Evolutionary conservation across 768 basidiomycete genomes (phyloP).

Genomic region (Mycena latifolia): DNA sequence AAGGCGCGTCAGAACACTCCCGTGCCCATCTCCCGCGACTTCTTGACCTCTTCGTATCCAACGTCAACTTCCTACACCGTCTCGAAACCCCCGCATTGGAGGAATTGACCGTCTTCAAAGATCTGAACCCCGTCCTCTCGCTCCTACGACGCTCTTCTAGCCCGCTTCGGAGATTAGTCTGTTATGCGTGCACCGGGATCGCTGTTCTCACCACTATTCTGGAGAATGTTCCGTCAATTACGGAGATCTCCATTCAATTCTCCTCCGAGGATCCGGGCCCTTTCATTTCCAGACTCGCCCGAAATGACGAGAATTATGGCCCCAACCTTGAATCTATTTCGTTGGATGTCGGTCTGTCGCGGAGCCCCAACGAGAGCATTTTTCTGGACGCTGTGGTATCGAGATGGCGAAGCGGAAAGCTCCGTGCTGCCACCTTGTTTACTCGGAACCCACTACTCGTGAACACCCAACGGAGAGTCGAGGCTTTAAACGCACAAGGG

Average conservation of each 20-base stretch:
- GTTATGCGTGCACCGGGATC: background rate
- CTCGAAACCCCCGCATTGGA: conserved; percentile 8
- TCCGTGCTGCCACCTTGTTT: too few species aligned
- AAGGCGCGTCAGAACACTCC: background rate
- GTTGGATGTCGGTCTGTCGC: background rate
- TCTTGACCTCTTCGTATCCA: background rate
- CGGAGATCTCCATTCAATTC: background rate
- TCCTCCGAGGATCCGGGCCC: background rate
- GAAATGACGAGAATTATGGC: background rate
- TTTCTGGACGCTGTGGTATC: conserved; percentile 3
- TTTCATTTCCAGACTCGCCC: background rate
- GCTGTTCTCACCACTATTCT: background rate
- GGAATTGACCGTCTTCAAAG: conserved; percentile 2
- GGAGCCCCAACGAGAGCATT: background rate
- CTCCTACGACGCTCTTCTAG: conserved; percentile 5
- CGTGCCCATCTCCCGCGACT: background rate
- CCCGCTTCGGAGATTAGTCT: background rate
- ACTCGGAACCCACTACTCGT: too few species aligned
- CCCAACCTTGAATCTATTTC: conserved; percentile 4
- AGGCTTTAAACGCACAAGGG: too few species aligned
- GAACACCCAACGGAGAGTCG: too few species aligned
- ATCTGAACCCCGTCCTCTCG: background rate
- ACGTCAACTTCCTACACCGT: background rate
- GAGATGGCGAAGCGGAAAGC: conserved; percentile 1
- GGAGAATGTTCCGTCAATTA: background rate